Base-by-base conservation (phyloP, 2,329 filamentous ascomycete species). In the Pseudogymnoascus sp. region DNA sequence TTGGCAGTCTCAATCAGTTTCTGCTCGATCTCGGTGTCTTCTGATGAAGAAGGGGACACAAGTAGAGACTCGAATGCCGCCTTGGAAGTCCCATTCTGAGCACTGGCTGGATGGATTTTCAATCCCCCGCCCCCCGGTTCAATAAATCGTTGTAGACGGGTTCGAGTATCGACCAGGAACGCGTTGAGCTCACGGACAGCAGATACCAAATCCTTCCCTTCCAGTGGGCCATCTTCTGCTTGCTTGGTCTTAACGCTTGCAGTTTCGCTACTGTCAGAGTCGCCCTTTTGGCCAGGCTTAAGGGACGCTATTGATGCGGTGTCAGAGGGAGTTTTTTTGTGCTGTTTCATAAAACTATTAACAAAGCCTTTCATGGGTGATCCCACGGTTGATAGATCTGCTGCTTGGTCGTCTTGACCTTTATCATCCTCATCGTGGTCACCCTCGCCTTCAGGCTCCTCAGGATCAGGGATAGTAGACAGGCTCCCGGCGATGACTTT, bases 111-210 rank as follows among this genome's bases (percentile, higher is more conserved):
- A 75, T n/a, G 76, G 72, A 66, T 23, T 72, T 84, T 85, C n/a
- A 88, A 73, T 66, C 82, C 84, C 21, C 84, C 85, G 0, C 85
- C 88, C 10, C 78, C 80, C 0, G 85, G 84, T 68, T 88, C 84
- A 63, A 88, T 79, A 28, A 85, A 80, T 8, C 83, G 78, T 71
- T 88, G 85, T 56, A 88, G 77, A 21, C 85, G 81, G 18, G 84
- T 82, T 65, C 95, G 86, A 16, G 93, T 91, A 67, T 96, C 91
- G 0, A 92, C 93, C 6, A 99, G 82, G 72, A 96, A 99, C 23
- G 88, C 89, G 70, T 90, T 91, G 1, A 99, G 81, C 66, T 93
- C 92, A 46, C 89, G 83, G 14, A 95, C 90, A 0, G 95, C 92
- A 59, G 86, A 82, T 68, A 85, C 89, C 37, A 99, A 82, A 68